phyloP scores from a whole-genome alignment of 2,329 filamentous ascomycete genomes.

The Trichoderma aggressivum region DNA sequence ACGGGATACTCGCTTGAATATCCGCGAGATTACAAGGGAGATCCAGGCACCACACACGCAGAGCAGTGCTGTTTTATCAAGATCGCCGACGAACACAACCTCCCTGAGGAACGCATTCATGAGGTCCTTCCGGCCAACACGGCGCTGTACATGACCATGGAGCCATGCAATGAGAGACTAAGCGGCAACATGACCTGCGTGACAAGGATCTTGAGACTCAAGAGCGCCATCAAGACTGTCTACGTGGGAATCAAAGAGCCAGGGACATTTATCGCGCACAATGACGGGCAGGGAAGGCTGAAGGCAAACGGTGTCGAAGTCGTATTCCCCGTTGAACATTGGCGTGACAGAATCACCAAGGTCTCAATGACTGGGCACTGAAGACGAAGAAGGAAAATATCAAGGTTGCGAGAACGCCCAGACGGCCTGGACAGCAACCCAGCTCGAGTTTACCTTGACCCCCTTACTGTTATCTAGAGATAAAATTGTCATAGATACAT shows the following conservation, averaged over 20 bases:
- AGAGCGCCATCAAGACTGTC: constrained; percentile 33
- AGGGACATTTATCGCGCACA: constrained; percentile 35
- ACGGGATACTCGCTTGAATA: constrained; percentile 43
- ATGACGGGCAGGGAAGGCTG: constrained; percentile 29
- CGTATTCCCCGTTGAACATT: constrained; percentile 41
- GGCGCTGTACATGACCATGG: constrained; percentile 45
- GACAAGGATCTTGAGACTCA: constrained; percentile 34
- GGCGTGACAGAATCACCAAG: constrained; percentile 51
- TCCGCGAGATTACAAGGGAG: constrained; percentile 34
- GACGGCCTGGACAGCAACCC: neutral
- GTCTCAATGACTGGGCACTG: neutral
- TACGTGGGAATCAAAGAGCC: constrained; percentile 41
- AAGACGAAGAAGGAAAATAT: neutral
- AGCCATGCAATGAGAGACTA: constrained; percentile 42
- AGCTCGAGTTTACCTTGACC: neutral
- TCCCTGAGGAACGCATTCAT: constrained; percentile 35
- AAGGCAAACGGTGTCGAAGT: constrained; percentile 27
- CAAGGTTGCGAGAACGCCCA: neutral
- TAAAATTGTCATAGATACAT: neutral
- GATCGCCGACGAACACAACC: constrained; percentile 34
- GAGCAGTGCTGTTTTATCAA: constrained; percentile 46
- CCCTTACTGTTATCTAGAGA: neutral
- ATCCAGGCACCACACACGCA: constrained; percentile 39
- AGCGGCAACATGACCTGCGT: constrained; percentile 39
- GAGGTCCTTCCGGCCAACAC: constrained; percentile 39